Conservation (phyloP, 2,329 filamentous ascomycete genomes). For the Emmonsia crescens region DNA sequence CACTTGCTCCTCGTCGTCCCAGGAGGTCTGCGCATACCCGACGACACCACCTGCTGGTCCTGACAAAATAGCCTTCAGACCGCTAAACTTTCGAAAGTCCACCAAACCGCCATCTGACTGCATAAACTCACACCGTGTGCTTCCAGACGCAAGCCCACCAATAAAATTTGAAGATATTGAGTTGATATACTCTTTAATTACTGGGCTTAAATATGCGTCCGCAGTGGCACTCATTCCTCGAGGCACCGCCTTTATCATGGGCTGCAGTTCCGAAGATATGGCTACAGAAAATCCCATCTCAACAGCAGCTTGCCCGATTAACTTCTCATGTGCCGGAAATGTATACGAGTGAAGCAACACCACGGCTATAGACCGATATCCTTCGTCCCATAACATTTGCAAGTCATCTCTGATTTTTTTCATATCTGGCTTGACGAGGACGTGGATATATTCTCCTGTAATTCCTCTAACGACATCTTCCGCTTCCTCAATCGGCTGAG, state of each 20-base stretch:
- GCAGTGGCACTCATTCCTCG: constrained; percentile 66
- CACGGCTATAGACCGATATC: constrained; percentile 70
- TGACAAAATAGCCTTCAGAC: constrained; percentile 75
- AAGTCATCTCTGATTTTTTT: constrained; percentile 49
- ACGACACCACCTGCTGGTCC: constrained; percentile 91
- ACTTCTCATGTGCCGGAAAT: constrained; percentile 70
- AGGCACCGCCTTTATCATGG: constrained; percentile 74
- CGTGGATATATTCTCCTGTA: constrained; percentile 55
- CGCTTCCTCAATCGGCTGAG: constrained; percentile 53
- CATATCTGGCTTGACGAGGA: constrained; percentile 50
- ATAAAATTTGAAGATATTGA: constrained; percentile 55
- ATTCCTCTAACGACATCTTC: constrained; percentile 55
- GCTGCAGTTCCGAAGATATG: constrained; percentile 69
- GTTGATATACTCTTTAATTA: constrained; percentile 63
- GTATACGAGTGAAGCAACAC: constrained; percentile 86
- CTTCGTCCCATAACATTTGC: constrained; percentile 55
- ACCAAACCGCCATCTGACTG: constrained; percentile 70
- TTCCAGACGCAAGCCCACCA: constrained; percentile 60
- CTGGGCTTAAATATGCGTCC: constrained; percentile 69
- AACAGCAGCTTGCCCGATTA: constrained; percentile 65
- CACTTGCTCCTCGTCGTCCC: constrained; percentile 68
- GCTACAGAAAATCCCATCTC: constrained; percentile 75
- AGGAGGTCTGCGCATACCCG: constrained; percentile 83
- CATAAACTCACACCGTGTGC: constrained; percentile 89
- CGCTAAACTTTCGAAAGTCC: constrained; percentile 56